These are phyloP conservation scores for Globisporangium emineosum DNA, from an alignment of 352 stramenopile genomes.

Conservation along the genomic window DNA sequence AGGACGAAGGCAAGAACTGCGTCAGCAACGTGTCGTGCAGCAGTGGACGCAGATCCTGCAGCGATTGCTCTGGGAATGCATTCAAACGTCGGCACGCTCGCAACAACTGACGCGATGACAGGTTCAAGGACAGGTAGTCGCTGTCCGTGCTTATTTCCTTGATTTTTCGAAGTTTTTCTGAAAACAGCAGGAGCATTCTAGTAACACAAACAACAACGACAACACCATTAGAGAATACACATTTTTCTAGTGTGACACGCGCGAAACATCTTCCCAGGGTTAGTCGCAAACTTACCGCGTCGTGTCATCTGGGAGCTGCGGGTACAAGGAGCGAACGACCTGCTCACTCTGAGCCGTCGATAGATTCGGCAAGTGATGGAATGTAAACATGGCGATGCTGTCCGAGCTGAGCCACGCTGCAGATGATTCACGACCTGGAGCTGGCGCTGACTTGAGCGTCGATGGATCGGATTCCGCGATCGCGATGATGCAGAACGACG, in stretches of 20 bases:
- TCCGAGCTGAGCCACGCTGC: conserved; percentile 73
- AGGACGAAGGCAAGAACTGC: conserved; percentile 65
- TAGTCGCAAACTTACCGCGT: conserved; percentile 61
- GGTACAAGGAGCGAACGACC: conserved; percentile 52
- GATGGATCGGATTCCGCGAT: conserved; percentile 65
- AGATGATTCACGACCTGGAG: conserved; percentile 41
- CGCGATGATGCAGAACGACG: conserved; percentile 87
- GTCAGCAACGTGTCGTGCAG: conserved; percentile 79
- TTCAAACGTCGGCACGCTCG: conserved; percentile 62
- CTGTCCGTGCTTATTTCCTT: conserved; percentile 42
- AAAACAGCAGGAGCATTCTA: conserved; percentile 57
- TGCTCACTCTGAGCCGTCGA: conserved; percentile 37
- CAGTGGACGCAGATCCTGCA: conserved; percentile 55
- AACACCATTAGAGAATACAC: background rate
- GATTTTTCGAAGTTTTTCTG: conserved; percentile 38
- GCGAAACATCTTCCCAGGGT: too few species aligned
- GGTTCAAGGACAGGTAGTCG: conserved; percentile 47
- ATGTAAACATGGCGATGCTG: conserved; percentile 78
- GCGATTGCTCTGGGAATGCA: conserved; percentile 60
- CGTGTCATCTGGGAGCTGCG: conserved; percentile 44
- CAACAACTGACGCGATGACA: conserved; percentile 68
- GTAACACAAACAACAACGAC: background rate
- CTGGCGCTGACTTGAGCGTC: conserved; percentile 25
- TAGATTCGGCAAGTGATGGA: conserved; percentile 52
- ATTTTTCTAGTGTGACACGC: background rate